A percentile compares a stretch with the other conserved stretches of the same genome.
Conservation (phyloP, 2,329 filamentous ascomycete genomes). For the Alternaria alternata region DNA sequence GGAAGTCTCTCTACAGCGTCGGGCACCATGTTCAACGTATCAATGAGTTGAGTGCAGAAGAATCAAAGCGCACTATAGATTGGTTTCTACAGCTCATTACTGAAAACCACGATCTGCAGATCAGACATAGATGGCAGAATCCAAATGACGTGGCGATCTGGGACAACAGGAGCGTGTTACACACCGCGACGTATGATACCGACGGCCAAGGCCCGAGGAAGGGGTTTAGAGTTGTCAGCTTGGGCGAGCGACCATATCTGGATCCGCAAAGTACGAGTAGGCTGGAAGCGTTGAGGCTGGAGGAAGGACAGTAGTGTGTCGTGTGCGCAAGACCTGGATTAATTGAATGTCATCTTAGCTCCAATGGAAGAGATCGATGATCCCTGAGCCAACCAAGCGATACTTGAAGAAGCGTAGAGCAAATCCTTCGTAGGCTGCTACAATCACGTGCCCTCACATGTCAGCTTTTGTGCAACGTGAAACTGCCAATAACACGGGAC, state of each 20-base stretch:
- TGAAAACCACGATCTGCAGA: constrained; percentile 62
- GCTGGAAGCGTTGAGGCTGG: constrained; percentile 42
- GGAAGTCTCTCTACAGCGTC: constrained; percentile 58
- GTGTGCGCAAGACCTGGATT: background rate
- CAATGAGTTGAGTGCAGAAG: constrained; percentile 55
- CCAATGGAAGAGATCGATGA: background rate
- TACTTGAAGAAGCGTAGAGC: background rate
- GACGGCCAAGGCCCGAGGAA: constrained; percentile 61
- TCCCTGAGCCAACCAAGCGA: background rate
- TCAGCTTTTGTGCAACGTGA: constrained; percentile 3
- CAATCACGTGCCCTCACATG: constrained; percentile 3
- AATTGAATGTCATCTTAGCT: background rate
- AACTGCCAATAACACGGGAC: background rate
- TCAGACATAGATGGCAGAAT: constrained; percentile 60
- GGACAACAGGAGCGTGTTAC: constrained; percentile 69
- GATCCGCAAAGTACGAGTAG: constrained; percentile 61
- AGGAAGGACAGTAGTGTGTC: background rate
- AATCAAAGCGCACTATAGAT: constrained; percentile 54
- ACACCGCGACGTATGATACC: constrained; percentile 70
- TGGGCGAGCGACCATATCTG: constrained; percentile 66
- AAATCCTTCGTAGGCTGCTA: background rate
- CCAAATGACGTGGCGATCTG: constrained; percentile 64
- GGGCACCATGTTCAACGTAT: constrained; percentile 53
- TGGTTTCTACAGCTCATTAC: constrained; percentile 55
- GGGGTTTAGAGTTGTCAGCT: constrained; percentile 64